phyloP scores from a whole-genome alignment of 768 basidiomycete genomes.

The Tremella mesenterica region DNA sequence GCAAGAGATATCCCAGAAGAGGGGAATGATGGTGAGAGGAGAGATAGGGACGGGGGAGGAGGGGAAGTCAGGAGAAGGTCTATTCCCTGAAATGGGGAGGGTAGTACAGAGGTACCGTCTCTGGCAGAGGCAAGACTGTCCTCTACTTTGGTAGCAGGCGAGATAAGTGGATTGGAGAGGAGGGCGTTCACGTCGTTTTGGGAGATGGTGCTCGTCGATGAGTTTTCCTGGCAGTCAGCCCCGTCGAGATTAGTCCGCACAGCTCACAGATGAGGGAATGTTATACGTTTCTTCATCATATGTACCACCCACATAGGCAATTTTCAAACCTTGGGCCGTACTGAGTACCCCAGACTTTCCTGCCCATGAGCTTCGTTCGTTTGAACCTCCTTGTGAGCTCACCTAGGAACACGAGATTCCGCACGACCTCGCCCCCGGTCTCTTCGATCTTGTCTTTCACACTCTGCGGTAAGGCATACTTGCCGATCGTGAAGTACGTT shows the following conservation, averaged over 20 bases:
- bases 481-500: constrained; percentile 88
- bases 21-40: constrained; percentile 48
- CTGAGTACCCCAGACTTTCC: constrained; percentile 74
- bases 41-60: constrained; percentile 55
- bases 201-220: not conserved
- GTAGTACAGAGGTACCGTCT: constrained; percentile 56
- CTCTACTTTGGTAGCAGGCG: not conserved
- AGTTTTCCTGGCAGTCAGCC: not conserved
- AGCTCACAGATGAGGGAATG: not conserved
- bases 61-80: constrained; percentile 62
- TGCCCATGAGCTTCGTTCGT: constrained; percentile 35
- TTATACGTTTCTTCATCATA: constrained; percentile 53
- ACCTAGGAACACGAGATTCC: constrained; percentile 81
- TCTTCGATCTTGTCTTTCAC: constrained; percentile 68
- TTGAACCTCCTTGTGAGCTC: constrained; percentile 40
- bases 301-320: constrained; percentile 71
- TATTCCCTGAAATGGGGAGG: constrained; percentile 55
- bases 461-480: constrained; percentile 59
- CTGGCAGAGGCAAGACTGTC: constrained; percentile 62
- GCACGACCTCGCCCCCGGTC: constrained; percentile 68
- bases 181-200: constrained; percentile 5
- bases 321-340: constrained; percentile 68
- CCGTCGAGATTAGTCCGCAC: not conserved
- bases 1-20: constrained; percentile 52
- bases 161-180: not conserved